Base-by-base conservation (phyloP, 2,329 filamentous ascomycete species). In the Cercospora nicotianae region DNA sequence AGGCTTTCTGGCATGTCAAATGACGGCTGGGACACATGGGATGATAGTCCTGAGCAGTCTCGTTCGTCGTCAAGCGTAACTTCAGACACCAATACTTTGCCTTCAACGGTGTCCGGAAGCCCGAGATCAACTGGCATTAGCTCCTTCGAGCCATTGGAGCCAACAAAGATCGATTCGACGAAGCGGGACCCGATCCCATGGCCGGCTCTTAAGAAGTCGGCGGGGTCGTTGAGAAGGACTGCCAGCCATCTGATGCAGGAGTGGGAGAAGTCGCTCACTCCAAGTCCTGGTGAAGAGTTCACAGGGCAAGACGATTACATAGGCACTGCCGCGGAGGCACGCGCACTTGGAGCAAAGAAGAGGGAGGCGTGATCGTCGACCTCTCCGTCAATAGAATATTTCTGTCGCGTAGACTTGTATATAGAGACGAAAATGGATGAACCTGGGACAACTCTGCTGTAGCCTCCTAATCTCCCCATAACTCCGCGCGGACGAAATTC, bases 241-340 rank as follows among this genome's bases (percentile, higher is more conserved):
- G 92, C 94, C n/a, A 91, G 89, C 39, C 91, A 90, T 70, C 84
- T 97, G 66, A 93, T 97, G 88, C 91, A 89, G 71, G 93, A 97
- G 77, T 96, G 93, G 92, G 94, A 98, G 81, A 92, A 89, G 79
- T 91, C 87, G 72, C 82, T 94, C 13, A 88, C 73, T n/a, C 75
- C 75, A 5, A 70, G 65, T 66, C 75, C 75, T 7, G 72, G 70
- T 7, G 63, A 74, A 60, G 74, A 76, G 39, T 71, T 63, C 61
- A 70, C 39, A 3, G 72, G 72, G 3, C 68, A 72, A 30, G 66
- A 70, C 8, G 75, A 75, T 63, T 77, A 73, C 65, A 61, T 75
- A 60, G 74, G 74, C 3, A 68, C 73, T 42, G 60, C 66, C 42
- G 71, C 73, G 5, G 74, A 77, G 60, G 73, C 74, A 33, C 67